phyloP scores from a whole-genome alignment of 192 early-diverging fungal species.

The Helicostylum pulchrum region DNA sequence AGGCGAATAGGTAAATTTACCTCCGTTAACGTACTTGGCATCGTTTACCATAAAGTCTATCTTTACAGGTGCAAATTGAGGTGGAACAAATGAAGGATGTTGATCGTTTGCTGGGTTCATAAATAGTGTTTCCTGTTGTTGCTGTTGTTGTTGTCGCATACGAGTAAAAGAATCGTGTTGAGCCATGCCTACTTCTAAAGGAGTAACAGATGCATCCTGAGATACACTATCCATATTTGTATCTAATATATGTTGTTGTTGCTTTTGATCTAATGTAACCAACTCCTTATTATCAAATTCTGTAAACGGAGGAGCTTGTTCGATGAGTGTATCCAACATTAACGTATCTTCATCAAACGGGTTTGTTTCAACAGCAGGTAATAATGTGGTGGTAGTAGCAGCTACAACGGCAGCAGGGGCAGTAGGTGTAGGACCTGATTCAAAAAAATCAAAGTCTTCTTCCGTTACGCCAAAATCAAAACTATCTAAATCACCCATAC shows the following conservation, averaged over 20 bases:
- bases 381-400: too few species aligned
- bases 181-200: slow-evolving; percentile 4
- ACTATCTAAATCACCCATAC: slow-evolving; percentile 30
- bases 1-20: slow-evolving; percentile 35
- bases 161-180: neutral
- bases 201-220: neutral
- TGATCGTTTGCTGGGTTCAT: neutral
- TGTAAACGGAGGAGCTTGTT: neutral
- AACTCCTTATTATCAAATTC: neutral
- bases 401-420: too few species aligned
- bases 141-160: neutral
- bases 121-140: neutral
- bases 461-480: slow-evolving; percentile 40
- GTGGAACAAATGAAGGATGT: slow-evolving; percentile 23
- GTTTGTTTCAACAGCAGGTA: neutral
- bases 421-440: slow-evolving; percentile 14
- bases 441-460: slow-evolving; percentile 40
- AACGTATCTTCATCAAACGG: neutral
- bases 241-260: neutral
- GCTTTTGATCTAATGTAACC: neutral
- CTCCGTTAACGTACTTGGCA: slow-evolving; percentile 38
- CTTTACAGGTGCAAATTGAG: slow-evolving; percentile 32
- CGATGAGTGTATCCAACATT: neutral
- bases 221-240: neutral
- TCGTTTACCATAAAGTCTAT: slow-evolving; percentile 25